Base-by-base conservation (phyloP, 805 yeast species). In the Schizosaccharomyces cryophilus region DNA sequence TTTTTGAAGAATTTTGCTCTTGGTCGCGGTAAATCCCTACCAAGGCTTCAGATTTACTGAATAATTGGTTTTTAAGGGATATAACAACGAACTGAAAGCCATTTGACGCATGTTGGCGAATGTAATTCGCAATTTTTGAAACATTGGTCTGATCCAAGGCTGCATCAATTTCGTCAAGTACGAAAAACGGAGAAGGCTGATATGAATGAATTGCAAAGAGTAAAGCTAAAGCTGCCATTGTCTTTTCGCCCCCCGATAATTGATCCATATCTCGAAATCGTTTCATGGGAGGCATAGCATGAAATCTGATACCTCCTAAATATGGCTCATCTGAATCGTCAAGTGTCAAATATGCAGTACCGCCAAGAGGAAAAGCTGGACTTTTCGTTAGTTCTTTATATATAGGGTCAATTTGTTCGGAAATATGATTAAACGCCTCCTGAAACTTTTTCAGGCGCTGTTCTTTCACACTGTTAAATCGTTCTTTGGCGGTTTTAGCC, bases 121-220 rank as follows among this genome's bases (percentile, higher is more conserved):
- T 87, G 69, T 89, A 93, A 63, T 80, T 81, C n/a, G 96, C 96
- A 62, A 93, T 82, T 67, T 81, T 80, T 61, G 80, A 80, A 29
- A 93, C 96, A 67, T 93, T 93, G 29, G 87, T 81, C 63, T 85
- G 83, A 71, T 93, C 98, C 63, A 93, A 77, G 0, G 97, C 97
- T 0, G 98, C 97, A 73, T 93, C 98, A n/a, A 93, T 88, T 72
- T 93, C 98, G 70, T 93, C 98, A 54, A 93, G 74, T 0, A 93
- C 95, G 69, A 93, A 90, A 69, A 93, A 93, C 40, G 98, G 98
- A 0, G 96, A 84, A 2, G 96, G 96, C 60, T 83, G 90, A 71
- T 74, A 85, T 0, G 94, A 82, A 69, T 93, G 96, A 54, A 89
- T 81, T 0, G 97, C 89, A 73, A 93, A 93, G 59, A 93, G 71